These are phyloP conservation scores for Huntiella omanensis DNA, from an alignment of 2,329 filamentous ascomycete species.

Conservation along the genomic window DNA sequence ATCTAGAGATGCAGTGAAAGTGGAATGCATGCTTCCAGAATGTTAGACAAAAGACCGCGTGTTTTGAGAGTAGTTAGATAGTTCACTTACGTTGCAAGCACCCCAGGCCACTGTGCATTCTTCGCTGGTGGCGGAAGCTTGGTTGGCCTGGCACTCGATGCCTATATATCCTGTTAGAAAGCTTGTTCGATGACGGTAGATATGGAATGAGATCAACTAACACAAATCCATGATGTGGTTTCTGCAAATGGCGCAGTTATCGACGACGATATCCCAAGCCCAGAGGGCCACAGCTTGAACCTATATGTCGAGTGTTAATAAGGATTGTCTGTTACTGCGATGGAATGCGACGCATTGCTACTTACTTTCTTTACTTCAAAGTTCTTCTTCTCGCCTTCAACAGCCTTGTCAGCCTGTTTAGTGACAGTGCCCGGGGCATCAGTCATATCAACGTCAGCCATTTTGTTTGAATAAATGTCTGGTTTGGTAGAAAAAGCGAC, in stretches of 20 bases:
- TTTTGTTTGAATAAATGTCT: slow-evolving; percentile 20
- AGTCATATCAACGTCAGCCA: slow-evolving; percentile 96
- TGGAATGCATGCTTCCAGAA: slow-evolving; percentile 77
- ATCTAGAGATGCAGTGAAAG: slow-evolving; percentile 98
- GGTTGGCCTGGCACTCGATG: slow-evolving; percentile 97
- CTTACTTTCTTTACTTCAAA: slow-evolving; percentile 97
- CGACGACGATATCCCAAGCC: slow-evolving; percentile 99
- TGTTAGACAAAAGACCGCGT: neutral
- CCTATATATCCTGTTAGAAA: slow-evolving; percentile 27
- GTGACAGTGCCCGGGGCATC: slow-evolving; percentile 52
- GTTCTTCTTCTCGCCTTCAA: slow-evolving; percentile 62
- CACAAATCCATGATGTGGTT: slow-evolving; percentile 99
- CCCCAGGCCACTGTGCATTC: slow-evolving; percentile 99
- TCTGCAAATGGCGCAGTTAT: slow-evolving; percentile 97
- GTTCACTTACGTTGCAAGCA: slow-evolving; percentile 78
- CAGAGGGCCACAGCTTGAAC: slow-evolving; percentile 74
- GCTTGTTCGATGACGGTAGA: neutral
- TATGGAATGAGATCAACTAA: slow-evolving; percentile 24
- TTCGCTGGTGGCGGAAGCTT: slow-evolving; percentile 89
- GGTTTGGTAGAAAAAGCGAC: neutral
- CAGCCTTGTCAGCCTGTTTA: slow-evolving; percentile 30
- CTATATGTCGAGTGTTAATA: slow-evolving; percentile 6
- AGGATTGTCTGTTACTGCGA: neutral
- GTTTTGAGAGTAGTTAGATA: neutral
- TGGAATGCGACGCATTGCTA: neutral